These are phyloP conservation scores for Populus nigra DNA, from an alignment of 345 rosid genomes.

Conservation along the genomic window DNA sequence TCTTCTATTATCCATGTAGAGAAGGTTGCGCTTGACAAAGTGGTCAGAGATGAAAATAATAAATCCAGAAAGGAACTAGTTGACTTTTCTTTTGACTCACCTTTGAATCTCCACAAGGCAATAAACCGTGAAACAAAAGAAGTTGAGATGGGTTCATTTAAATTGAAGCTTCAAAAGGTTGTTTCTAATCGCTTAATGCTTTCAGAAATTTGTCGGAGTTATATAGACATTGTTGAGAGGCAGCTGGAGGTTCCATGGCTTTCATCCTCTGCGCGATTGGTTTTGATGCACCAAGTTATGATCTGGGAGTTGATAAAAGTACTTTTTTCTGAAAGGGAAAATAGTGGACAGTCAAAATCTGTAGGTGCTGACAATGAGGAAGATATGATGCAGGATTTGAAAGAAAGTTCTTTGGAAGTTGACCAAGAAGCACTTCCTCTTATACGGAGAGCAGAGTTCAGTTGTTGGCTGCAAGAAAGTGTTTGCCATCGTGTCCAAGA, in stretches of 20 bases:
- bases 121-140: constrained; percentile 56
- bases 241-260: constrained; percentile 75
- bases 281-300: constrained; percentile 89
- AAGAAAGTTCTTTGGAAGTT: constrained; percentile 62
- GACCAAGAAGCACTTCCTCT: constrained; percentile 74
- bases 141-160: constrained; percentile 60
- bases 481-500: constrained; percentile 91
- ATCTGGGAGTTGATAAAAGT: constrained; percentile 95
- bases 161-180: constrained; percentile 67
- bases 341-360: constrained; percentile 47
- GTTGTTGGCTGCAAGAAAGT: constrained; percentile 89
- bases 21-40: constrained; percentile 85
- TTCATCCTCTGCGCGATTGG: constrained; percentile 60
- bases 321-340: constrained; percentile 79
- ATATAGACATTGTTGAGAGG: constrained; percentile 72
- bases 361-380: constrained; percentile 75
- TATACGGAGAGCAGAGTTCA: constrained; percentile 90
- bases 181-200: constrained; percentile 59
- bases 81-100: constrained; percentile 66
- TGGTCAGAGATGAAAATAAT: constrained; percentile 61
- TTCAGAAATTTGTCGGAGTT: constrained; percentile 73
- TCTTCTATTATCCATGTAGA: constrained; percentile 78
- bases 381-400: constrained; percentile 82
- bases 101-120: constrained; percentile 69
- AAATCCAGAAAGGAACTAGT: constrained; percentile 69